A percentile compares a stretch with the other conserved stretches of the same genome.
Evolutionary conservation across 208 protist genomes (phyloP).

Genomic region (Porcisia deanei): DNA sequence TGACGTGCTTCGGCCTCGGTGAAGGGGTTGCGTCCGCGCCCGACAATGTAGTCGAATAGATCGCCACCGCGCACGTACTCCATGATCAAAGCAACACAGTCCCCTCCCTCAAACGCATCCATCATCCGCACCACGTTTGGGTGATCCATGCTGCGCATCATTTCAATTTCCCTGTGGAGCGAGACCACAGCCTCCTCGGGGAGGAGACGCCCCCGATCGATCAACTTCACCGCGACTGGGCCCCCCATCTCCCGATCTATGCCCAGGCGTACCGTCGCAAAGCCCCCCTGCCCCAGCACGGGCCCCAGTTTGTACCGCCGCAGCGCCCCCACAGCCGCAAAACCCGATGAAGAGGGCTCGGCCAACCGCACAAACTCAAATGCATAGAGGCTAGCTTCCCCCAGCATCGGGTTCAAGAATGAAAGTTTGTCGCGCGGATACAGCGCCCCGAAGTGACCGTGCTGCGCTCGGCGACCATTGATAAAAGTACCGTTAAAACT

Average conservation of each 20-base stretch:
- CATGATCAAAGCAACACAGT: slow-evolving; percentile 70
- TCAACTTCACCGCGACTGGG: slow-evolving; percentile 71
- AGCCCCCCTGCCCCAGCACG: slow-evolving; percentile 64
- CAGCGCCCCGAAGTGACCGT: slow-evolving; percentile 35
- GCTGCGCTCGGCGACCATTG: slow-evolving; percentile 52
- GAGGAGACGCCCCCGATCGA: slow-evolving; percentile 52
- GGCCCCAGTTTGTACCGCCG: slow-evolving; percentile 48
- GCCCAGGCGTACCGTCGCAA: slow-evolving; percentile 56
- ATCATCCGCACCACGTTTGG: slow-evolving; percentile 66
- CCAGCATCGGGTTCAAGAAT: slow-evolving; percentile 54
- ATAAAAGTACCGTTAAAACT: slow-evolving; percentile 83
- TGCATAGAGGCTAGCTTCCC: slow-evolving; percentile 33
- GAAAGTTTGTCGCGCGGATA: slow-evolving; percentile 50
- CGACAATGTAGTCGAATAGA: slow-evolving; percentile 81
- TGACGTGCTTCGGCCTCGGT: slow-evolving; percentile 61
- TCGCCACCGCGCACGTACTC: slow-evolving; percentile 78
- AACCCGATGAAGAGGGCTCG: slow-evolving; percentile 1
- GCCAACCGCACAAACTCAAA: slow-evolving; percentile 32
- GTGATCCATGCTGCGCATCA: slow-evolving; percentile 69
- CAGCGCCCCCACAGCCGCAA: slow-evolving; percentile 15
- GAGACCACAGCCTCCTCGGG: slow-evolving; percentile 41
- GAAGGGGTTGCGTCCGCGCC: slow-evolving; percentile 51
- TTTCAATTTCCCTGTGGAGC: slow-evolving; percentile 65
- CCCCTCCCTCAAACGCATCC: slow-evolving; percentile 54
- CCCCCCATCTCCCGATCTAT: slow-evolving; percentile 34